A percentile compares a stretch with the other conserved stretches of the same genome.
Conservation (phyloP, 768 basidiomycete species). For the Pulveroboletus ravenelii region DNA sequence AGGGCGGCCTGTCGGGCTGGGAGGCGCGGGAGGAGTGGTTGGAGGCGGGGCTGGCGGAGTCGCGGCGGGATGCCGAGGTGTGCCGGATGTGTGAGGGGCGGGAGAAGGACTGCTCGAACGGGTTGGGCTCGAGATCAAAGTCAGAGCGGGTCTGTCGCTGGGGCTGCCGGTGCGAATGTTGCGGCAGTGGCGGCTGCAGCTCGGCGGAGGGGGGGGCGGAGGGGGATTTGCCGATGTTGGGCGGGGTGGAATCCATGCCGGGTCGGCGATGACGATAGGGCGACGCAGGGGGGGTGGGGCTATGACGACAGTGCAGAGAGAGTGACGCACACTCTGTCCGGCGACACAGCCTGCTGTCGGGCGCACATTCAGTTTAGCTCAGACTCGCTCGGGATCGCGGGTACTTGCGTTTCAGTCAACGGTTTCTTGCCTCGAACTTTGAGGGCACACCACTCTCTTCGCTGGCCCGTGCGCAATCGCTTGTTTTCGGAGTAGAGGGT, state of each 20-base stretch:
- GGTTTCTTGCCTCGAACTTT: not conserved
- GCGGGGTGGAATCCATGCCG: slow-evolving; percentile 25
- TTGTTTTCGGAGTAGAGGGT: slow-evolving; percentile 28
- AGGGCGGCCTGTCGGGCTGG: slow-evolving; percentile 29
- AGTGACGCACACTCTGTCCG: slow-evolving; percentile 16
- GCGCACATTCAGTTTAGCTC: slow-evolving; percentile 16
- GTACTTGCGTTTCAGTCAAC: slow-evolving; percentile 21
- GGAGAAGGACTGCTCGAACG: slow-evolving; percentile 93
- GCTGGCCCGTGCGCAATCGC: slow-evolving; percentile 30
- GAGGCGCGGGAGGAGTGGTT: slow-evolving; percentile 37
- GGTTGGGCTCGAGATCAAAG: slow-evolving; percentile 81
- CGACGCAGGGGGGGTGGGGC: slow-evolving; percentile 8
- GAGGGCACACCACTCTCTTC: slow-evolving; percentile 5
- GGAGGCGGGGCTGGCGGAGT: slow-evolving; percentile 30
- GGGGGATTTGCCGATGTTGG: slow-evolving; percentile 35
- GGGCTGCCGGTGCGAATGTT: slow-evolving; percentile 14
- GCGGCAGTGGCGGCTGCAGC: not conserved
- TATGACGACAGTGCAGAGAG: slow-evolving; percentile 25
- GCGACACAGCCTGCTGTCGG: slow-evolving; percentile 20
- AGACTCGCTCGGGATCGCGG: slow-evolving; percentile 16
- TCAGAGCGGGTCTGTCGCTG: slow-evolving; percentile 53
- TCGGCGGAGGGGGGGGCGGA: slow-evolving; percentile 14
- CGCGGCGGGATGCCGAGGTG: slow-evolving; percentile 31
- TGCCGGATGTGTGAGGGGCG: slow-evolving; percentile 50
- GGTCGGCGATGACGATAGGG: slow-evolving; percentile 17